phyloP scores from a whole-genome alignment of 2,329 filamentous ascomycete genomes.

The Alternaria sp. region DNA sequence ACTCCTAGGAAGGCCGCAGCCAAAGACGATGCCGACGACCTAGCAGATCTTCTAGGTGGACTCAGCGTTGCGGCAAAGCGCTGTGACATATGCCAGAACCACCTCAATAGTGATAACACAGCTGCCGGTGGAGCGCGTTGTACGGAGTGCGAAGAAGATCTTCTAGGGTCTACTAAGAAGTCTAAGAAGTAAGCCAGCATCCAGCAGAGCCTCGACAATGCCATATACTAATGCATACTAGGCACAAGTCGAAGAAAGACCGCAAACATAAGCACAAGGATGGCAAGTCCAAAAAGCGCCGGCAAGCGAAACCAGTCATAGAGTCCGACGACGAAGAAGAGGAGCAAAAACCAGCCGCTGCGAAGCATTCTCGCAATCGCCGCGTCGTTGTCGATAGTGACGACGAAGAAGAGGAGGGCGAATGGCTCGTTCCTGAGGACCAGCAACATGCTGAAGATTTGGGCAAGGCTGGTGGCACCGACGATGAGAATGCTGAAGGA shows the following conservation, averaged over 20 bases:
- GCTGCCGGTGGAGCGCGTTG: conserved; percentile 68
- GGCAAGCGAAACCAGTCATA: conserved; percentile 33
- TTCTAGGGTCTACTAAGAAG: conserved; percentile 65
- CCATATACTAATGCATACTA: conserved; percentile 44
- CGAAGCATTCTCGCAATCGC: conserved; percentile 41
- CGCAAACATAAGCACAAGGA: conserved; percentile 51
- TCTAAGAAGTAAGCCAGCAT: conserved; percentile 49
- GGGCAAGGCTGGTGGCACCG: conserved; percentile 82
- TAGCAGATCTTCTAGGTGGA: conserved; percentile 86
- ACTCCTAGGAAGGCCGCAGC: conserved; percentile 50
- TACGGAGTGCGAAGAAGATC: conserved; percentile 76
- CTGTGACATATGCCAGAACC: conserved; percentile 83
- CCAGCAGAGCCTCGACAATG: conserved; percentile 24
- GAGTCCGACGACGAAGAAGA: conserved; percentile 43
- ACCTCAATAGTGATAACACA: conserved; percentile 67
- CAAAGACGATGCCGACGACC: conserved; percentile 76
- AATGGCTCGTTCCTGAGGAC: conserved; percentile 80
- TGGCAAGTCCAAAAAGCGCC: conserved; percentile 44
- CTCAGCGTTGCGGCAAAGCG: conserved; percentile 80
- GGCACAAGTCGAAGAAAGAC: conserved; percentile 54
- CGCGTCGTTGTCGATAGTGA: conserved; percentile 70
- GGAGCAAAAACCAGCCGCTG: conserved; percentile 16
- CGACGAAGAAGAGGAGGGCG: conserved; percentile 73
- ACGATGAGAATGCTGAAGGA: conserved; percentile 87
- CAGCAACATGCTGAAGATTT: conserved; percentile 69